These are phyloP conservation scores for Salix suchowensis DNA, from an alignment of 345 rosid genomes.

Conservation along the genomic window DNA sequence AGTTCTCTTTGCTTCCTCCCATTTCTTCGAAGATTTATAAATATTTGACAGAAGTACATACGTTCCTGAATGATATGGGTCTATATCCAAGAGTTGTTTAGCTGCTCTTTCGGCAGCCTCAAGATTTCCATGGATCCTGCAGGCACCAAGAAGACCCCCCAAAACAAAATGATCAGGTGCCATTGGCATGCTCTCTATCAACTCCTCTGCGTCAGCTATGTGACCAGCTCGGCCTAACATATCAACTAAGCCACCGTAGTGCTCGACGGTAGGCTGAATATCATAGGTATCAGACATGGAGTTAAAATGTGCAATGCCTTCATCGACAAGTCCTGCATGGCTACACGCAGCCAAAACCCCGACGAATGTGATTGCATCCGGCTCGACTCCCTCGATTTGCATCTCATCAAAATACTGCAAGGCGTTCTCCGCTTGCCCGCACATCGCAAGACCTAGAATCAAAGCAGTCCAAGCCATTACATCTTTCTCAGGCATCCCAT, in stretches of 20 bases:
- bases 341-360: constrained; percentile 21
- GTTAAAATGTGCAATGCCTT: constrained; percentile 18
- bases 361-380: constrained; percentile 23
- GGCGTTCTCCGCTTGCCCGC: constrained; percentile 12
- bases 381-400: constrained; percentile 9
- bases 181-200: constrained; percentile 16
- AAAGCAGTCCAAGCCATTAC: constrained; percentile 25
- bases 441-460: constrained; percentile 24
- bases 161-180: constrained; percentile 15
- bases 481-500: constrained; percentile 14
- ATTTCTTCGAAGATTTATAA: constrained; percentile 7
- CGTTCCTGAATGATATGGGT: constrained; percentile 18
- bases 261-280: constrained; percentile 21
- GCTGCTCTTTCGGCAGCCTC: constrained; percentile 23
- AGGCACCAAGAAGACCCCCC: constrained; percentile 23
- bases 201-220: constrained; percentile 18
- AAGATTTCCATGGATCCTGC: constrained; percentile 23
- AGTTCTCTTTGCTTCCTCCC: constrained; percentile 11
- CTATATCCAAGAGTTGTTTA: constrained; percentile 19
- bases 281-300: constrained; percentile 10
- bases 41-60: constrained; percentile 18
- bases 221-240: constrained; percentile 23
- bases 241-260: constrained; percentile 10
- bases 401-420: constrained; percentile 10
- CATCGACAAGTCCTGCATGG: constrained; percentile 20